Percentiles rank a stretch among this genome's conserved stretches.
phyloP scores from a whole-genome alignment of 2,329 filamentous ascomycete genomes.

The Penicillium sp. region DNA sequence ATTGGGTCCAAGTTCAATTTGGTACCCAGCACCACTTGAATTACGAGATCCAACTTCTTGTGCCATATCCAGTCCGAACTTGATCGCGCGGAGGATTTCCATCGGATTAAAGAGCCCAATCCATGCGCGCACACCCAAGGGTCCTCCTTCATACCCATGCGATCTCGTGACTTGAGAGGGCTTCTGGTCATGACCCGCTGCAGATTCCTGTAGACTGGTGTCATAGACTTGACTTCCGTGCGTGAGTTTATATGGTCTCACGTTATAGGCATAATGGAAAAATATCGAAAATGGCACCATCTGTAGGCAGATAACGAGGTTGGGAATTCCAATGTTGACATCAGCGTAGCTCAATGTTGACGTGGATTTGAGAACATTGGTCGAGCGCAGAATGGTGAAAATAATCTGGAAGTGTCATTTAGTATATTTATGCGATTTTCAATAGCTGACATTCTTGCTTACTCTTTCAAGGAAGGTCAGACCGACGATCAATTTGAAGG shows the following conservation, averaged over 20 bases:
- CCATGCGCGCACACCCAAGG: not conserved
- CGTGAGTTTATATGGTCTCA: not conserved
- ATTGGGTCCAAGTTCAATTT: not conserved
- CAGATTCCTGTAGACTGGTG: not conserved
- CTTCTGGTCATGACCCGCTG: not conserved
- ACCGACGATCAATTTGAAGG: conserved; percentile 38
- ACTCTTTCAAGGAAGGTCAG: conserved; percentile 32
- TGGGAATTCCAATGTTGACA: conserved; percentile 32
- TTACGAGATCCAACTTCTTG: not conserved
- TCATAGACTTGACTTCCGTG: not conserved
- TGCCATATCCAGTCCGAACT: not conserved
- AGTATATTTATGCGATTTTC: not conserved
- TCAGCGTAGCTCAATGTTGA: conserved; percentile 31
- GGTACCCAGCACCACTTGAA: not conserved
- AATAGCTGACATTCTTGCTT: not conserved
- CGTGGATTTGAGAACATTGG: conserved; percentile 21
- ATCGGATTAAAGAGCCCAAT: not conserved
- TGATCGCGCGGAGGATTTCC: not conserved
- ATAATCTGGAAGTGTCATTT: conserved; percentile 24
- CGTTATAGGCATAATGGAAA: conserved; percentile 31
- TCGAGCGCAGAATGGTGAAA: conserved; percentile 30
- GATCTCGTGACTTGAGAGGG: not conserved
- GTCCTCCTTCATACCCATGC: not conserved
- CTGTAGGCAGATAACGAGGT: conserved; percentile 31
- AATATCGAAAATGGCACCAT: conserved; percentile 34